Conservation (phyloP, 768 basidiomycete genomes). For the Cyclocybe aegerita region DNA sequence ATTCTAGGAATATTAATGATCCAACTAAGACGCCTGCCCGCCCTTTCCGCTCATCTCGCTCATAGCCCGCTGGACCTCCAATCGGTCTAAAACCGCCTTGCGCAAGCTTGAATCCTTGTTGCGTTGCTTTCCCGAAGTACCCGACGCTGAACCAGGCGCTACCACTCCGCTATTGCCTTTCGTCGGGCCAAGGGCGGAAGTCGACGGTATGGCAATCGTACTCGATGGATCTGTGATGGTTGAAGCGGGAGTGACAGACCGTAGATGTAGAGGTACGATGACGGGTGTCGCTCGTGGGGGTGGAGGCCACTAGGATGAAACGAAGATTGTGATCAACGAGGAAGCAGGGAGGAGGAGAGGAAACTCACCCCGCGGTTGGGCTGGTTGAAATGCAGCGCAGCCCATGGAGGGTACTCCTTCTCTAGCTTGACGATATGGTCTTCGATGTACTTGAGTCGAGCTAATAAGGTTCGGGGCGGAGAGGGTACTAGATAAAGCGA, state of each 20-base stretch:
- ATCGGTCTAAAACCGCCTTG: constrained; percentile 68
- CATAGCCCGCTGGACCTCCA: constrained; percentile 75
- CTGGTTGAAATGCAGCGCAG: constrained; percentile 86
- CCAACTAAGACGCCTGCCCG: too few species aligned
- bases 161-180: too few species aligned
- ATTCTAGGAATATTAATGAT: too few species aligned
- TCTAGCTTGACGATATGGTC: constrained; percentile 77
- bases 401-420: constrained; percentile 85
- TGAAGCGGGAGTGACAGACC: constrained; percentile 17
- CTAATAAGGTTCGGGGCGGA: constrained; percentile 60
- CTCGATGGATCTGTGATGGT: constrained; percentile 1
- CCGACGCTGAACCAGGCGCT: too few species aligned
- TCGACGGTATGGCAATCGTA: constrained; percentile 12
- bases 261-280: constrained; percentile 70
- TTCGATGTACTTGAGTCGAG: constrained; percentile 69
- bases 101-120: constrained; percentile 44
- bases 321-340: neutral
- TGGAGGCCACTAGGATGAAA: constrained; percentile 67
- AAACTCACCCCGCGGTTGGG: constrained; percentile 72
- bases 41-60: constrained; percentile 33
- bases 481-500: constrained; percentile 56
- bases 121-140: constrained; percentile 24
- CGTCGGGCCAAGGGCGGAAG: neutral
- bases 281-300: constrained; percentile 77
- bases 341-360: neutral